Evolutionary conservation across 108 stramenopile genomes (phyloP), one percentile per base, ranked within the genome.

Genomic region (Tribonema minus): DNA sequence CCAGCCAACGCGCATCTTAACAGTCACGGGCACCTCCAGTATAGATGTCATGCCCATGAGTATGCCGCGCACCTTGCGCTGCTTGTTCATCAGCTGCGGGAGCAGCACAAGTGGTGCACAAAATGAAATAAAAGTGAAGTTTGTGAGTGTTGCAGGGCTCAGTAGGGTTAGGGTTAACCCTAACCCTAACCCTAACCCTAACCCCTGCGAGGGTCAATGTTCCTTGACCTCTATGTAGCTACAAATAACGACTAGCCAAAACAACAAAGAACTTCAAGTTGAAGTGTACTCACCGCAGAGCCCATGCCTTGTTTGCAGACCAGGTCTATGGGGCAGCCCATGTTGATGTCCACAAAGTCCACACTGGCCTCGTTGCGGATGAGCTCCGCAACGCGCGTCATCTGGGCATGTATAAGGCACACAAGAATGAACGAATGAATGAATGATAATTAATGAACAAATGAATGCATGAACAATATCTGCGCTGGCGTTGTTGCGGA

Each of bases 1-100:
- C 95, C 95, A 95, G 9, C 98, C 98, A 12, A 93, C 93, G 46
- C 98, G 86, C 89, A 99, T 95, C 85, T 99, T 99, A 20, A 99
- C 85, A 26, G 96, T 96, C 58, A 99, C 28, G 37, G 68, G 76
- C 4, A 92, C 92, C 31, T 85, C 74, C 67, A 95, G 73, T 26
- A 83, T 85, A 7, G 80, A 76, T 15, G 86, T 67, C 83, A 96
- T 91, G 29, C 89, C 91, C 73, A 90, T 75, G 32, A 97, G 60
- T 36, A 93, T 88, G 12, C 80, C 89, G 60, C 88, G 82, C 2
- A 99, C 76, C 68, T 91, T 91, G 34, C 87, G 85, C 3, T 90
- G 90, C 15, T 91, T 78, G 68, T 87, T 73, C 98, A 98, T 95
- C 61, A 97, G 82, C n/a, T n/a, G n/a, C n/a, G n/a, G n/a, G n/a